phyloP scores from a whole-genome alignment of 1,139 yeast species.

The Blastobotrys indianensis region DNA sequence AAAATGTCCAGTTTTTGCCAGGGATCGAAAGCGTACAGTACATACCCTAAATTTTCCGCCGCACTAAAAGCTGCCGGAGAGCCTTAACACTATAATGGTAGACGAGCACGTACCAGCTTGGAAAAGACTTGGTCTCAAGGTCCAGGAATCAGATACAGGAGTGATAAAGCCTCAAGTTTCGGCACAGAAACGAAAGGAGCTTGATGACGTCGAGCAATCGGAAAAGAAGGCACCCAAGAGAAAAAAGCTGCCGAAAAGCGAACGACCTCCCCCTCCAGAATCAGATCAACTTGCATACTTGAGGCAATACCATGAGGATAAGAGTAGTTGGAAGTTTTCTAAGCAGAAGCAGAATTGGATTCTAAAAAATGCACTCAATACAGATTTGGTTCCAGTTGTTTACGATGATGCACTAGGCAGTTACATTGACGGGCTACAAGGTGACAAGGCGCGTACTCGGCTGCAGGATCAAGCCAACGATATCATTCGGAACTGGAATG shows the following conservation, averaged over 20 bases:
- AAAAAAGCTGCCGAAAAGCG: constrained; percentile 65
- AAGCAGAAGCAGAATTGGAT: constrained; percentile 95
- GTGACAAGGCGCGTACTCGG: constrained; percentile 56
- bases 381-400: constrained; percentile 43
- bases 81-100: neutral
- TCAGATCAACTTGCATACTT: constrained; percentile 77
- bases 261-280: constrained; percentile 70
- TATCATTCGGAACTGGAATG: constrained; percentile 54
- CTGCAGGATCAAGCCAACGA: constrained; percentile 47
- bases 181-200: too few species aligned
- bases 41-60: too few species aligned
- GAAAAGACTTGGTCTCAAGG: constrained; percentile 76
- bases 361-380: constrained; percentile 49
- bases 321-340: constrained; percentile 78
- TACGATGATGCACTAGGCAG: constrained; percentile 51
- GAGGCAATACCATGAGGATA: constrained; percentile 56
- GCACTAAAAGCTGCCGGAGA: too few species aligned
- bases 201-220: constrained; percentile 43
- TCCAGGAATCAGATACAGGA: constrained; percentile 28
- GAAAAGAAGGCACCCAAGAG: constrained; percentile 67
- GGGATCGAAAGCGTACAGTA: too few species aligned
- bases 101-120: constrained; percentile 64
- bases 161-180: too few species aligned
- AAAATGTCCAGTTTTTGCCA: too few species aligned
- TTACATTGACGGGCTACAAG: constrained; percentile 68